Percentiles rank a stretch among this genome's conserved stretches.
These are phyloP conservation scores for Mortierella hygrophila DNA, from an alignment of 192 early-diverging fungal species.

Conservation along the genomic window DNA sequence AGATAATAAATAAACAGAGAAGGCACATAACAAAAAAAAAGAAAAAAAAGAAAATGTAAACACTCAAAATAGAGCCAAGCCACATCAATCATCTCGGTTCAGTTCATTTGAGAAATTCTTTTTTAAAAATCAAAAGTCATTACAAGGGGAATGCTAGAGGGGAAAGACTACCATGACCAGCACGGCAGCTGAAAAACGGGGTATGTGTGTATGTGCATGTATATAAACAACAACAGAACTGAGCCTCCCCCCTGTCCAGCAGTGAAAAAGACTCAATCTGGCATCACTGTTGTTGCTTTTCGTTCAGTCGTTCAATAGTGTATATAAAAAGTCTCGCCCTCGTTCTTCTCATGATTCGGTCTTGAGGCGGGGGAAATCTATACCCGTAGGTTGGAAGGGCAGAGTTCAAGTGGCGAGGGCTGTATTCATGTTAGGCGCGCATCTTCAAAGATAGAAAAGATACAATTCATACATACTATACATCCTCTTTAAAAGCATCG, in stretches of 20 bases:
- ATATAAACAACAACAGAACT: slow-evolving; percentile 1
- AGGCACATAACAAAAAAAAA: neutral
- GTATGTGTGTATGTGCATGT: neutral
- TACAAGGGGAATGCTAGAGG: neutral
- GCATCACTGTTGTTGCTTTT: neutral
- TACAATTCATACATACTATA: neutral
- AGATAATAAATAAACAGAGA: neutral
- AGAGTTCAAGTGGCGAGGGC: neutral
- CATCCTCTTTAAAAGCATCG: neutral
- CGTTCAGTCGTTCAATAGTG: neutral
- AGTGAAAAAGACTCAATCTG: neutral
- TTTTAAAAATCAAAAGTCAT: neutral
- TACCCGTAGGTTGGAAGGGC: neutral
- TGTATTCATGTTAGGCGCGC: neutral
- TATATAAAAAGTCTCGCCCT: neutral
- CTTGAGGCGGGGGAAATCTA: neutral
- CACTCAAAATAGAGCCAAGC: slow-evolving; percentile 9
- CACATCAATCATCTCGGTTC: neutral
- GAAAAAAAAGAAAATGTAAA: slow-evolving; percentile 12
- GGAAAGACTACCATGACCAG: slow-evolving; percentile 7
- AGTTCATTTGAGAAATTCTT: neutral
- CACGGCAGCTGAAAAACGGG: neutral
- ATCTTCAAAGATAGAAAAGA: neutral
- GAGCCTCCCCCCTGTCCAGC: neutral
- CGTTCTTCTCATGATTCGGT: neutral